Evolutionary conservation across 129 eudicot species (phyloP), one percentile per base, ranked within the genome.

Genomic region (Arctium minus): DNA sequence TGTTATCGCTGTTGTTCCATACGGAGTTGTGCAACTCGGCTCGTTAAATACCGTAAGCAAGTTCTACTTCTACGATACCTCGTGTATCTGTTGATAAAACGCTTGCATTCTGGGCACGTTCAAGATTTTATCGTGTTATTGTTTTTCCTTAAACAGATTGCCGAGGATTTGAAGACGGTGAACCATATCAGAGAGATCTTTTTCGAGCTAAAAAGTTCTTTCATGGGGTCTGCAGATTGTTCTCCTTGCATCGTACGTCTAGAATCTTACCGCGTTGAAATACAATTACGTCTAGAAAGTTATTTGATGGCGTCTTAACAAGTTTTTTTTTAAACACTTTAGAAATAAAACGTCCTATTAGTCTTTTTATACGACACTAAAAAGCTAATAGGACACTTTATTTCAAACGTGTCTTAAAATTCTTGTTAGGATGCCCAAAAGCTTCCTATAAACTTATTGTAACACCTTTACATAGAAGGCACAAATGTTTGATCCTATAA

Each of bases 1-100:
- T 80, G 91, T 88, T 79, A 91, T 89, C 31, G 88, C 96, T 78
- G 93, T 93, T 82, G 81, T 85, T 81, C 94, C 98, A 13, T 85
- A 89, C 62, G 99, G 97, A 71, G 99, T 92, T 72, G 81, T 96
- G 83, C 97, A 93, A 81, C 94, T 96, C 67, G 99, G 98, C 81
- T 93, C 99, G 37, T 78, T 93, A 42, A 84, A 88, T 74, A 84
- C 82, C 0, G 99, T 96, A 89, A 86, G 94, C 18, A 79, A 30
- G 72, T 40, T 36, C 33, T 38, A 37, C 70, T 39, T 74, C 30
- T n/a, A 62, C 30, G 6, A 31, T 22, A n/a, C 42, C 39, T 8
- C n/a, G 11, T 50, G 46, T 71, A 71, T 53, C 17, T 70, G 50
- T 70, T 22, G 0, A 10, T 50, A 76, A 83, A 72, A 71, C 8